Percentiles rank a stretch among this genome's conserved stretches.
phyloP scores from a whole-genome alignment of 2,329 filamentous ascomycete genomes.

The Xylaria digitata region DNA sequence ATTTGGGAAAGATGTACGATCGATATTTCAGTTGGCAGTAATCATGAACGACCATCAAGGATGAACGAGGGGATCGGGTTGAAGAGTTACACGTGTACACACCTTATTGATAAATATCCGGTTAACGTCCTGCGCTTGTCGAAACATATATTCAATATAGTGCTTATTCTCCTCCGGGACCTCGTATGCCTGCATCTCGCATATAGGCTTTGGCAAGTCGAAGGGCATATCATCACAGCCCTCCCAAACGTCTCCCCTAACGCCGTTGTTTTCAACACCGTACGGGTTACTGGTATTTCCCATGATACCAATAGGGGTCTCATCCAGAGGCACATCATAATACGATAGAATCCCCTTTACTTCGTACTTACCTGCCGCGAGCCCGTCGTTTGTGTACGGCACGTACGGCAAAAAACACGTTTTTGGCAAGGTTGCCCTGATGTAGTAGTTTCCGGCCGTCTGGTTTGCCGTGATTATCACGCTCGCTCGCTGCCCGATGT shows the following conservation, averaged over 20 bases:
- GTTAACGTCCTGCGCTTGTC: constrained; percentile 52
- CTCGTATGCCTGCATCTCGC: constrained; percentile 46
- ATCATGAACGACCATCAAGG: not conserved
- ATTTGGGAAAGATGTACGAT: not conserved
- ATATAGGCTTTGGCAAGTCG: constrained; percentile 49
- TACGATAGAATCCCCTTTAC: constrained; percentile 51
- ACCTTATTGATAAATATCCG: constrained; percentile 54
- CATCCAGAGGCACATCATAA: constrained; percentile 35
- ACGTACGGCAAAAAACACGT: constrained; percentile 53
- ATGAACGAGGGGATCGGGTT: not conserved
- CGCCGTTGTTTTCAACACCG: constrained; percentile 48
- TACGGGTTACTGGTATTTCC: constrained; percentile 50
- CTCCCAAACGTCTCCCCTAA: constrained; percentile 49
- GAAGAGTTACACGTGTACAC: constrained; percentile 15
- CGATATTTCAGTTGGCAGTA: not conserved
- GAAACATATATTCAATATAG: constrained; percentile 52
- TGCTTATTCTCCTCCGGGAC: constrained; percentile 49
- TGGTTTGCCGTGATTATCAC: constrained; percentile 52
- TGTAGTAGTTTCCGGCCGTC: constrained; percentile 50
- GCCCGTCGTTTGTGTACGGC: constrained; percentile 48
- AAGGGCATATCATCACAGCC: constrained; percentile 54
- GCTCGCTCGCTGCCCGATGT: constrained; percentile 55
- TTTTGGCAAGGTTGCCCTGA: constrained; percentile 52
- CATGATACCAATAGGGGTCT: constrained; percentile 40
- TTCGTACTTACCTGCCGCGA: constrained; percentile 46